Conservation (phyloP, 139 green algal species). For the Chlamydomonas sp. region DNA sequence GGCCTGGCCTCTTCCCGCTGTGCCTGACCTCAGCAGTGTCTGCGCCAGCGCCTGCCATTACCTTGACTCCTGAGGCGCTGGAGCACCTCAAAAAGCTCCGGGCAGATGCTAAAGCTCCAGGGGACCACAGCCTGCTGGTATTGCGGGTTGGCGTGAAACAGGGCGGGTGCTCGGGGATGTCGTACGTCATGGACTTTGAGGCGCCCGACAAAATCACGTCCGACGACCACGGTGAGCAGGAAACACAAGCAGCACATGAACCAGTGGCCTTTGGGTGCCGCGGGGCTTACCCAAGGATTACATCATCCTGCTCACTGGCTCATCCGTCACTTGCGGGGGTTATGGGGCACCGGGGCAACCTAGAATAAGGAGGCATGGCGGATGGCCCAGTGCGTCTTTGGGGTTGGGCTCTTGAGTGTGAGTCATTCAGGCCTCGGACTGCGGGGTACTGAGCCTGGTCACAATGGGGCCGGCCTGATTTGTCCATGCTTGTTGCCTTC, state of each 20-base stretch:
- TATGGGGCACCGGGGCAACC: too few species aligned
- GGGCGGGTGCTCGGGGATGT: slow-evolving; percentile 82
- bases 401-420: not conserved
- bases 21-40: not conserved
- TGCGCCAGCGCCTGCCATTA: slow-evolving; percentile 64
- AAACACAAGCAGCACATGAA: not conserved
- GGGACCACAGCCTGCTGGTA: slow-evolving; percentile 56
- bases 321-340: not conserved
- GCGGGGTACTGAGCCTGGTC: not conserved
- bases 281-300: not conserved
- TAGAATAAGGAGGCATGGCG: too few species aligned
- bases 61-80: slow-evolving; percentile 80
- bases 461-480: too few species aligned
- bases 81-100: slow-evolving; percentile 80
- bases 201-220: slow-evolving; percentile 67
- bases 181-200: slow-evolving; percentile 94
- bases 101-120: slow-evolving; percentile 47
- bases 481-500: not conserved
- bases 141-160: slow-evolving; percentile 68
- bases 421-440: not conserved
- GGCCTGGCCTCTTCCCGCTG: too few species aligned
- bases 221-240: slow-evolving; percentile 48
- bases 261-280: not conserved
- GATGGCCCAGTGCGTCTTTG: too few species aligned
- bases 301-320: not conserved